Conservation (phyloP, 2,329 filamentous ascomycete genomes). For the Exophiala xenobiotica region DNA sequence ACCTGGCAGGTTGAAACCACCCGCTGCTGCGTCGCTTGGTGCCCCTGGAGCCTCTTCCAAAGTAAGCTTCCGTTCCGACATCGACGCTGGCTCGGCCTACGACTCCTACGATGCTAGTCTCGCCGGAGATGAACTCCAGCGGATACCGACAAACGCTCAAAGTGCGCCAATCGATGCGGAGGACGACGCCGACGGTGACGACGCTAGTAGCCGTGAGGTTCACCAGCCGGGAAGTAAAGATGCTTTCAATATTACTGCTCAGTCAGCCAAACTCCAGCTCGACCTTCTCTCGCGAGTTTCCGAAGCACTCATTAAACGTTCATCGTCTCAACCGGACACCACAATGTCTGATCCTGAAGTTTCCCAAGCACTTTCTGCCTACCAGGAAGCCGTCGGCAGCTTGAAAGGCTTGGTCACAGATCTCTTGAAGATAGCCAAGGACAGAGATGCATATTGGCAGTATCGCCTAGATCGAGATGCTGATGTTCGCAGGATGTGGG, state of each 20-base stretch:
- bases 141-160: conserved; percentile 49
- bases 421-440: conserved; percentile 84
- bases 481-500: conserved; percentile 93
- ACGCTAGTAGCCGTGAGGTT: conserved; percentile 73
- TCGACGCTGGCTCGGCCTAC: conserved; percentile 54
- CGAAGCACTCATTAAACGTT: conserved; percentile 52
- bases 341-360: conserved; percentile 75
- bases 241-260: conserved; percentile 93
- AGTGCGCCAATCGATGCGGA: conserved; percentile 59
- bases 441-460: conserved; percentile 96
- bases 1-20: conserved; percentile 39
- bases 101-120: conserved; percentile 60
- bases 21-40: conserved; percentile 35
- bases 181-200: conserved; percentile 73
- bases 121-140: conserved; percentile 49
- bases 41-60: conserved; percentile 44
- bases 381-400: conserved; percentile 85
- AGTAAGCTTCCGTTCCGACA: conserved; percentile 52
- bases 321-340: conserved; percentile 65
- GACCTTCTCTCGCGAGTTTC: conserved; percentile 85
- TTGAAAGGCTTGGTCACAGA: conserved; percentile 82
- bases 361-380: conserved; percentile 75
- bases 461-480: conserved; percentile 88
- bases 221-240: conserved; percentile 75
- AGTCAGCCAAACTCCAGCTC: conserved; percentile 88